These are phyloP conservation scores for Lactarius trivialis DNA, from an alignment of 768 basidiomycete genomes.

Conservation along the genomic window DNA sequence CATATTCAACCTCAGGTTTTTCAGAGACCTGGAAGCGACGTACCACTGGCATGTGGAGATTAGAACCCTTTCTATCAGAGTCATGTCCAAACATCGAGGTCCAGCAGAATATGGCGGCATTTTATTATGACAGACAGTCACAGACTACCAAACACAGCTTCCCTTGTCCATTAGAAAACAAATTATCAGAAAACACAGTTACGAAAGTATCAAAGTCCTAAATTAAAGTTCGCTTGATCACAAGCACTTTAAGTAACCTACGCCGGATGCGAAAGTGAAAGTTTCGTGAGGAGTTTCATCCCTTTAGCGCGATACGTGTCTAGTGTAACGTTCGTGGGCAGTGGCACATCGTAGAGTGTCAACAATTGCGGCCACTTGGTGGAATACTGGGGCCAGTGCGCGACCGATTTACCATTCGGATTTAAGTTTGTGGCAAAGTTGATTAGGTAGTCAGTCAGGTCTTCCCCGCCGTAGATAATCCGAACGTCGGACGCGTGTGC, in stretches of 20 bases:
- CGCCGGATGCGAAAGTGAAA: background rate
- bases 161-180: background rate
- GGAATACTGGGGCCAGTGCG: conserved; percentile 20
- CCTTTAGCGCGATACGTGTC: conserved; percentile 23
- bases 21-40: too few relatives aligned
- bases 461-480: conserved; percentile 6
- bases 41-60: too few relatives aligned
- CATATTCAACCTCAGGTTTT: too few relatives aligned
- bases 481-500: conserved; percentile 18
- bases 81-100: background rate
- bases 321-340: conserved; percentile 9
- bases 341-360: conserved; percentile 15
- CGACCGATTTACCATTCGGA: conserved; percentile 24
- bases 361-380: conserved; percentile 2
- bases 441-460: conserved; percentile 22
- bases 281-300: background rate
- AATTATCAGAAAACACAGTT: background rate
- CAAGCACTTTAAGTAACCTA: background rate
- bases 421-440: conserved; percentile 27
- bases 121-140: too few relatives aligned
- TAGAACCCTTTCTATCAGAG: too few relatives aligned
- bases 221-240: background rate
- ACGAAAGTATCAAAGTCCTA: background rate
- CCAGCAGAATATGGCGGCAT: background rate
- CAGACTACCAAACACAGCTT: background rate